Evolutionary conservation across 495 filamentous ascomycete species (phyloP).

Genomic region (Zalerion maritima): DNA sequence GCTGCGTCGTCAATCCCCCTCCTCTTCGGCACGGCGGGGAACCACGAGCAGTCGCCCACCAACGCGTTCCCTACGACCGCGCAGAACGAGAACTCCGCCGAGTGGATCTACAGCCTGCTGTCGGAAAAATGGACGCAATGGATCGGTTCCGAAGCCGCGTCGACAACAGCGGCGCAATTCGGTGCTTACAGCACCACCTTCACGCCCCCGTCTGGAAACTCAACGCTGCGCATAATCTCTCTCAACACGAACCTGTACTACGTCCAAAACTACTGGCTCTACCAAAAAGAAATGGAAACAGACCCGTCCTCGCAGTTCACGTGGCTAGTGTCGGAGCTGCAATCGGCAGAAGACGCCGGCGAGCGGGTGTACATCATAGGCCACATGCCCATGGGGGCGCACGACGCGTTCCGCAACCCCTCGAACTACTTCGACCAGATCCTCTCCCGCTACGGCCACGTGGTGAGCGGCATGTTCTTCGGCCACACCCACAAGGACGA

Average conservation of each 20-base stretch:
- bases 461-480: slow-evolving; percentile 42
- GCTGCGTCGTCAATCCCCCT: slow-evolving; percentile 18
- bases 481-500: slow-evolving; percentile 43
- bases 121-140: slow-evolving; percentile 30
- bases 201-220: slow-evolving; percentile 20
- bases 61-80: slow-evolving; percentile 33
- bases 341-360: slow-evolving; percentile 31
- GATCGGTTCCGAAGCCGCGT: slow-evolving; percentile 22
- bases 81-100: slow-evolving; percentile 16
- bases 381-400: slow-evolving; percentile 34
- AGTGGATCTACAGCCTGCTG: slow-evolving; percentile 39
- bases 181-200: slow-evolving; percentile 36
- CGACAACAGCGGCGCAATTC: slow-evolving; percentile 20
- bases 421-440: slow-evolving; percentile 42
- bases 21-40: slow-evolving; percentile 37
- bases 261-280: slow-evolving; percentile 38
- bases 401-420: slow-evolving; percentile 34
- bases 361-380: slow-evolving; percentile 40
- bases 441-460: slow-evolving; percentile 34
- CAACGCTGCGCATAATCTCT: slow-evolving; percentile 42
- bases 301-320: slow-evolving; percentile 33
- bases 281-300: slow-evolving; percentile 30
- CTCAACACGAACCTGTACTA: slow-evolving; percentile 46
- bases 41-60: slow-evolving; percentile 39
- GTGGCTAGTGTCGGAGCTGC: slow-evolving; percentile 36